Evolutionary conservation across 768 basidiomycete genomes (phyloP), one percentile per base, ranked within the genome.

Genomic region (Hypsizygus marmoreus): DNA sequence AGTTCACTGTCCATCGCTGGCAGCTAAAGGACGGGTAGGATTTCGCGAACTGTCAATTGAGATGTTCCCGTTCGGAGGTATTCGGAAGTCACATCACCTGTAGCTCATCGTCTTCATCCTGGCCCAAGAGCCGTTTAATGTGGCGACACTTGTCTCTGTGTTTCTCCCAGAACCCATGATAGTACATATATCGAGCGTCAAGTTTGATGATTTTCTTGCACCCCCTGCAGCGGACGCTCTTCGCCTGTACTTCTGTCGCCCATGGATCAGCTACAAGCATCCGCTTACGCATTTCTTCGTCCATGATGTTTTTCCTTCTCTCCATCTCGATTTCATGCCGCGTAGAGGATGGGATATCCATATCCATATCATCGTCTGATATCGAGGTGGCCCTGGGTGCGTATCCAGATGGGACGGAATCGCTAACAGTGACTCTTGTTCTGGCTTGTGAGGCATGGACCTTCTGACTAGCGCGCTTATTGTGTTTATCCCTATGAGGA

Each of bases 61-160:
- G n/a, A n/a, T n/a, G n/a, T n/a, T n/a, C n/a, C n/a, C n/a, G n/a
- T n/a, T n/a, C n/a, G n/a, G n/a, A n/a, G n/a, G n/a, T n/a, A n/a
- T n/a, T n/a, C n/a, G n/a, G n/a, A n/a, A n/a, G n/a, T n/a, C n/a
- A n/a, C n/a, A n/a, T n/a, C n/a, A n/a, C n/a, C n/a, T n/a, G n/a
- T n/a, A n/a, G n/a, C n/a, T n/a, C n/a, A n/a, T n/a, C n/a, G n/a
- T n/a, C n/a, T n/a, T n/a, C n/a, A n/a, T n/a, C n/a, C n/a, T n/a
- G n/a, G n/a, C n/a, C n/a, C n/a, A n/a, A n/a, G n/a, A n/a, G n/a
- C n/a, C n/a, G n/a, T n/a, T n/a, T n/a, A n/a, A n/a, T n/a, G n/a
- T n/a, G n/a, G n/a, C n/a, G 35, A n/a, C 41, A 43, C 13, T 32
- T 22, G 4, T 7, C 41, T 22, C 30, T 30, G 23, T 43, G 41